Conservation (phyloP, 768 basidiomycete genomes). For the Roridomyces roridus region DNA sequence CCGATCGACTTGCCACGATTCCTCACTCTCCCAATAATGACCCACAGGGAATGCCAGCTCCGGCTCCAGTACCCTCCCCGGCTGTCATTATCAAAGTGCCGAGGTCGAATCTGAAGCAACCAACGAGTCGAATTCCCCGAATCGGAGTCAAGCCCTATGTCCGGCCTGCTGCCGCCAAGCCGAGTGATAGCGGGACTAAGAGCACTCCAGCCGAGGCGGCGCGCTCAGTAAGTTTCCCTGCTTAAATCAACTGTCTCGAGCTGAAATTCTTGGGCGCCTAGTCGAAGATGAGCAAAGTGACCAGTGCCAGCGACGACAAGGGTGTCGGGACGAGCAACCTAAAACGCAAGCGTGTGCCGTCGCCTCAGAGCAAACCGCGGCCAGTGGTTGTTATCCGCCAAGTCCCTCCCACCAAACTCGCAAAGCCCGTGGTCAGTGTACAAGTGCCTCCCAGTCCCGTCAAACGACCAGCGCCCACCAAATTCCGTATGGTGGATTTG, state of each 20-base stretch:
- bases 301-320: slow-evolving; percentile 9
- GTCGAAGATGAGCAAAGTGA: slow-evolving; percentile 12
- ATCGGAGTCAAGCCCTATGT: slow-evolving; percentile 65
- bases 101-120: slow-evolving; percentile 53
- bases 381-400: slow-evolving; percentile 20
- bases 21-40: slow-evolving; percentile 3
- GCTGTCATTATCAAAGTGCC: slow-evolving; percentile 40
- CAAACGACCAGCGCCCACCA: slow-evolving; percentile 12
- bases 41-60: background rate
- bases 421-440: slow-evolving; percentile 1
- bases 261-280: background rate
- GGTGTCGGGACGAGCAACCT: slow-evolving; percentile 28
- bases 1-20: slow-evolving; percentile 6
- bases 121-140: slow-evolving; percentile 66
- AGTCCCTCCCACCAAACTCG: slow-evolving; percentile 15
- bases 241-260: background rate
- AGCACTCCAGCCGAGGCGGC: slow-evolving; percentile 8
- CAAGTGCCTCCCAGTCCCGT: slow-evolving; percentile 7
- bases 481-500: slow-evolving; percentile 24
- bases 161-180: slow-evolving; percentile 36
- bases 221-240: slow-evolving; percentile 5
- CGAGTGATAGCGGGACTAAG: slow-evolving; percentile 10
- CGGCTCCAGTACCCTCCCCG: slow-evolving; percentile 24
- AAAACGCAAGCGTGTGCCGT: slow-evolving; percentile 49
- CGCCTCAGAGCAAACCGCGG: slow-evolving; percentile 15